Evolutionary conservation across 2,329 filamentous ascomycete species (phyloP), one percentile per base, ranked within the genome.

Genomic region (Fusarium foetens): DNA sequence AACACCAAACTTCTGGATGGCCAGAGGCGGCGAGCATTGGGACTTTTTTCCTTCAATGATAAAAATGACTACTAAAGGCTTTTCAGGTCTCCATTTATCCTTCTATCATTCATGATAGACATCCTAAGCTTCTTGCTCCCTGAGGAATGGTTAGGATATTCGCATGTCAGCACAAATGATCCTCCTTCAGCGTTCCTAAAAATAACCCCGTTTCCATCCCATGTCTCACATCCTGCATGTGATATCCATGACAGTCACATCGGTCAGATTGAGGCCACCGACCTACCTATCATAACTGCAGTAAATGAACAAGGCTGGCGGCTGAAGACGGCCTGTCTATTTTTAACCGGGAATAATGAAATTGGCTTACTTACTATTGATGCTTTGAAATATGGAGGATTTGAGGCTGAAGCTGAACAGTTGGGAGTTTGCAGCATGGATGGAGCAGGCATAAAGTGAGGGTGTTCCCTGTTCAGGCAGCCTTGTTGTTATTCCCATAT

Each of bases 341-440:
- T 4, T 14, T 21, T 16, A 13, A 52, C 7, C 9, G 6, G 17
- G 17, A 5, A 5, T 6, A 16, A 21, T 27, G 8, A 6, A 25
- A 6, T 12, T 12, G 1, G 27, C 16, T 1, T 7, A 23, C 23
- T 52, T 27, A 16, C 23, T 2, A 1, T 6, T 2, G 21, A 19
- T 21, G 8, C 5, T 8, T 5, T 23, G 51, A 8, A 31, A 23
- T 14, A 8, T 6, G 6, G 4, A 11, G 48, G 31, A 52, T 25
- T 21, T 21, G 23, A 7, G 23, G 33, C n/a, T 51, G 48, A 51
- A 21, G 49, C 49, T 25, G 19, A 52, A 52, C n/a, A 14, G 25
- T 16, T 21, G 25, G 25, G 25, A 5, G 25, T 25, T 6, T 25
- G 5, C 25, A 25, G 25, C 25, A 25, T 25, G 25, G 23, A 21